phyloP scores from a whole-genome alignment of 2,329 filamentous ascomycete genomes.

The Clathrospora elynae region DNA sequence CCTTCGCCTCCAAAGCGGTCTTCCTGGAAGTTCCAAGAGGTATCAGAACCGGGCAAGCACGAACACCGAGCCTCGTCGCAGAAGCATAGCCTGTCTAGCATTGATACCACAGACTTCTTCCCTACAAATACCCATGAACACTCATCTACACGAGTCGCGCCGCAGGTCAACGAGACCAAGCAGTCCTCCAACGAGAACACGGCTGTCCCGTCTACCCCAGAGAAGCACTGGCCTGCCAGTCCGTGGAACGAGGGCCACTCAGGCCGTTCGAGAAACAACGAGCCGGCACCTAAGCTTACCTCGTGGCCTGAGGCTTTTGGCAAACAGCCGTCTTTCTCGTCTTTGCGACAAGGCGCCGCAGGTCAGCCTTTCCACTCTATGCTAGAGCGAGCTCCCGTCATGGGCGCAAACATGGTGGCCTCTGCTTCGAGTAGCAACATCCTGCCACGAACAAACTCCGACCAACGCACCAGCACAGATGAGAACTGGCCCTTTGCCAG shows the following conservation, averaged over 20 bases:
- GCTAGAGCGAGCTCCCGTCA: conserved; percentile 14
- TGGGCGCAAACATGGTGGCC: conserved; percentile 7
- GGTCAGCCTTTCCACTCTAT: conserved; percentile 7
- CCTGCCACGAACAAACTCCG: conserved; percentile 16
- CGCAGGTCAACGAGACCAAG: conserved; percentile 20
- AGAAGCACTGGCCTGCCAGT: conserved; percentile 44
- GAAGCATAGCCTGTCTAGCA: conserved; percentile 47
- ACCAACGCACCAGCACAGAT: conserved; percentile 26
- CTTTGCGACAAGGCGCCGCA: conserved; percentile 19
- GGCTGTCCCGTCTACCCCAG: conserved; percentile 40
- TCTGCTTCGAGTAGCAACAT: conserved; percentile 21
- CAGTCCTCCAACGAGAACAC: conserved; percentile 22
- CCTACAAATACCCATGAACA: conserved; percentile 50
- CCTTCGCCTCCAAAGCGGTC: conserved; percentile 43
- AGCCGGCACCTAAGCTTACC: conserved; percentile 32
- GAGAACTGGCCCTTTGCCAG: conserved; percentile 31
- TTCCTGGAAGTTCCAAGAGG: conserved; percentile 33
- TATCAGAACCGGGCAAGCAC: conserved; percentile 18
- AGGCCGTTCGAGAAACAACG: conserved; percentile 26
- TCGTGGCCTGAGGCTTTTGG: conserved; percentile 42
- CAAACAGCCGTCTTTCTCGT: conserved; percentile 27
- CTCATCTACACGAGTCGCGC: conserved; percentile 45
- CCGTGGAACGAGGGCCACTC: conserved; percentile 43
- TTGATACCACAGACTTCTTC: conserved; percentile 51
- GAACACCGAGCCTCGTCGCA: conserved; percentile 30